Conservation (phyloP, 805 yeast genomes). For the Kodamaea leandrae region DNA sequence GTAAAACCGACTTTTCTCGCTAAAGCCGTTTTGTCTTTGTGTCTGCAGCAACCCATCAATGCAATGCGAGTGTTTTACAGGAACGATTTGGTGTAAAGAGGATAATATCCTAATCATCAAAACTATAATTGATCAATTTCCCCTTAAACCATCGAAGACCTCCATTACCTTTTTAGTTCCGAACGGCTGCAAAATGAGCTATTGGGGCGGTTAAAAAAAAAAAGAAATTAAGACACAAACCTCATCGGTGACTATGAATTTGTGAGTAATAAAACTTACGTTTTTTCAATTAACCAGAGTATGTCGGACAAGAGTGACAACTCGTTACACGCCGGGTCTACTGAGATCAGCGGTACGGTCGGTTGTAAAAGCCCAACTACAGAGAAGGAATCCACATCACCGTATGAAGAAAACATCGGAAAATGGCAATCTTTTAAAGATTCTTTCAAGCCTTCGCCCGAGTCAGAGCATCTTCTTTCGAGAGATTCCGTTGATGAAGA, state of each 20-base stretch:
- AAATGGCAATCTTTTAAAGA: constrained; percentile 47
- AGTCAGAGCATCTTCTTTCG: constrained; percentile 19
- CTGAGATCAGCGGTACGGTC: background rate
- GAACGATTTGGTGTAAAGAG: too few relatives aligned
- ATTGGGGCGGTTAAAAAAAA: background rate
- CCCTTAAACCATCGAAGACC: too few relatives aligned
- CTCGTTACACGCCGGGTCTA: background rate
- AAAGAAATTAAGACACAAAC: background rate
- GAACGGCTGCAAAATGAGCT: background rate
- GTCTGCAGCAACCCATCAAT: too few relatives aligned
- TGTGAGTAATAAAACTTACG: too few relatives aligned
- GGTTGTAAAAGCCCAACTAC: background rate
- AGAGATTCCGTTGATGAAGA: constrained; percentile 11
- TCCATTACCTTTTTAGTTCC: too few relatives aligned
- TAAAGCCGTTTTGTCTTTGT: too few relatives aligned
- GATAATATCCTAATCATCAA: too few relatives aligned
- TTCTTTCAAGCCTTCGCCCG: constrained; percentile 43
- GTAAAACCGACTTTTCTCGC: too few relatives aligned
- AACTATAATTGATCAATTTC: too few relatives aligned
- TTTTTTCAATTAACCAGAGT: too few relatives aligned
- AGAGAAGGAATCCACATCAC: background rate
- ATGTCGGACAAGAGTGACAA: background rate
- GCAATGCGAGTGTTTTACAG: too few relatives aligned
- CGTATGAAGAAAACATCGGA: constrained; percentile 2
- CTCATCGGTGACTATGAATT: too few relatives aligned